Percentiles rank a stretch among this genome's conserved stretches.
phyloP scores from a whole-genome alignment of 768 basidiomycete species.

The Russula vinacea region DNA sequence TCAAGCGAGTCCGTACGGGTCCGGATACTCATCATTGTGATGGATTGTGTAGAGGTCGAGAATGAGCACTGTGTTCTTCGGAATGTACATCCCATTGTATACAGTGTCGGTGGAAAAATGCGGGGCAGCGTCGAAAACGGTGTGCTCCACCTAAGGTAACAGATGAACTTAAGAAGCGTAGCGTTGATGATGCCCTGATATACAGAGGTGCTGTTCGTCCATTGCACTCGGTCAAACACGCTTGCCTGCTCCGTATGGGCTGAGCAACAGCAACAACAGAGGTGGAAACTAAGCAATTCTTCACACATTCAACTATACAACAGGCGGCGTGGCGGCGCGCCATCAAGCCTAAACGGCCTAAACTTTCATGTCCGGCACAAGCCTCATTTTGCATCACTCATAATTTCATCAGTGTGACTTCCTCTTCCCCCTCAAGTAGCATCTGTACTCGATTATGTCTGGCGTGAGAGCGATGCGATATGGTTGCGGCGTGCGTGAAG shows the following conservation, averaged over 20 bases:
- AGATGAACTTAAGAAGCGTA: too few species aligned
- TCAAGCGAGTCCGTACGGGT: conserved; percentile 35
- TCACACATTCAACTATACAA: too few species aligned
- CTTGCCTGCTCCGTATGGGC: too few species aligned
- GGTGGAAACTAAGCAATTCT: too few species aligned
- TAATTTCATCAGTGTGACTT: conserved; percentile 20
- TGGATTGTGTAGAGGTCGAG: conserved; percentile 34
- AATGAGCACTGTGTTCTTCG: conserved; percentile 34
- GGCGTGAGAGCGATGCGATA: conserved; percentile 37
- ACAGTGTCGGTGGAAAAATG: conserved; percentile 35
- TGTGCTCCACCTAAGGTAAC: conserved; percentile 31
- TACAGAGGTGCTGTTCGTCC: too few species aligned
- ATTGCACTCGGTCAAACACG: too few species aligned
- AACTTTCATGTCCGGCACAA: neutral
- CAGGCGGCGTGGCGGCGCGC: too few species aligned
- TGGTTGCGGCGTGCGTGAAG: conserved; percentile 46
- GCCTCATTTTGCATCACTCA: neutral
- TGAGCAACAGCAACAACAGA: too few species aligned
- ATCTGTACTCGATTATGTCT: conserved; percentile 30
- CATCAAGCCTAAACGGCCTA: too few species aligned
- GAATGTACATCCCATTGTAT: conserved; percentile 36
- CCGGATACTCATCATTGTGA: conserved; percentile 38
- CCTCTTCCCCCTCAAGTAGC: conserved; percentile 23
- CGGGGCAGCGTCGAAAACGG: conserved; percentile 37
- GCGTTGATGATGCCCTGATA: too few species aligned